Percentiles rank a stretch among this genome's conserved stretches.
Evolutionary conservation across 2,329 filamentous ascomycete species (phyloP).

Genomic region (Trichophyton mentagrophytes): DNA sequence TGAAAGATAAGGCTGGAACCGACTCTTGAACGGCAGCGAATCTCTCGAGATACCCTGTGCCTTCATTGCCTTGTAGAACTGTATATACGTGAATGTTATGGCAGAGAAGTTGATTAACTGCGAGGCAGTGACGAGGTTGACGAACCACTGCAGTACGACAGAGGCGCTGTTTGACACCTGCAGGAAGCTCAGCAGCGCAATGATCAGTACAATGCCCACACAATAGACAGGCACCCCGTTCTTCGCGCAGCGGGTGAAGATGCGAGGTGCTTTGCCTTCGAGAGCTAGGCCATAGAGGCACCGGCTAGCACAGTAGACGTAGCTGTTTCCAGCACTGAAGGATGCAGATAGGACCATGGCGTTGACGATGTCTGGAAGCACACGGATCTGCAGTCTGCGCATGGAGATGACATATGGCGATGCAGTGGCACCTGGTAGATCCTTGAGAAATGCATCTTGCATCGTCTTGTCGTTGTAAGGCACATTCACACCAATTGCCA

Average conservation of each 20-base stretch:
- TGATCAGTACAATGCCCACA: constrained; percentile 51
- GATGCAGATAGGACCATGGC: constrained; percentile 57
- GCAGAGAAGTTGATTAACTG: constrained; percentile 36
- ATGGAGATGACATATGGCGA: constrained; percentile 59
- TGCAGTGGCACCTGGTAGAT: constrained; percentile 53
- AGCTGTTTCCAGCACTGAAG: constrained; percentile 56
- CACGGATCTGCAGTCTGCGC: constrained; percentile 49
- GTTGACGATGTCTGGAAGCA: constrained; percentile 60
- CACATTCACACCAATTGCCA: constrained; percentile 59
- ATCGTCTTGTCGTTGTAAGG: constrained; percentile 55
- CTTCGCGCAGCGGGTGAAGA: constrained; percentile 49
- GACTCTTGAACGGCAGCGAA: constrained; percentile 31
- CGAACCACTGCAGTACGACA: constrained; percentile 49
- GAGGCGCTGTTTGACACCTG: constrained; percentile 54
- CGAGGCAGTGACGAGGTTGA: constrained; percentile 32
- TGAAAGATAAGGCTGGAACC: constrained; percentile 45
- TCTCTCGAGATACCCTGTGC: constrained; percentile 27
- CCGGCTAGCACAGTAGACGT: constrained; percentile 55
- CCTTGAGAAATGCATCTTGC: constrained; percentile 45
- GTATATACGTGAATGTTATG: constrained; percentile 36
- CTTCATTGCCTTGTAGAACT: constrained; percentile 32
- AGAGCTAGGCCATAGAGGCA: constrained; percentile 56
- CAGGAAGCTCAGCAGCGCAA: constrained; percentile 60
- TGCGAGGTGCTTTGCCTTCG: constrained; percentile 56
- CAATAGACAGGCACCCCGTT: constrained; percentile 63